phyloP scores from a whole-genome alignment of 306 rosid genomes.

The Vigna mungo region DNA sequence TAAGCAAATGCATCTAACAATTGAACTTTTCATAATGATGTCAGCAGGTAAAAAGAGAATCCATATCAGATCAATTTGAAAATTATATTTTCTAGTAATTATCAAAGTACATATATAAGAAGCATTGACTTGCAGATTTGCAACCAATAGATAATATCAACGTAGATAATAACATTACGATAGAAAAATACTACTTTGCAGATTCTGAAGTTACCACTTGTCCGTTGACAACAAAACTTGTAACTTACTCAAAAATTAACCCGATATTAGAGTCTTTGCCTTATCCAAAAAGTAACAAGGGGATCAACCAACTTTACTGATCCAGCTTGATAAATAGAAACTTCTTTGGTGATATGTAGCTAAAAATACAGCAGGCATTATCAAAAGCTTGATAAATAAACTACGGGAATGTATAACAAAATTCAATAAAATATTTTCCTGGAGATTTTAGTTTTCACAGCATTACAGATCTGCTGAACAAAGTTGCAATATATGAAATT shows the following conservation, averaged over 20 bases:
- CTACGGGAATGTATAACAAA: background rate
- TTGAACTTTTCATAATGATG: background rate
- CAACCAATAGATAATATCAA: background rate
- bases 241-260: no score
- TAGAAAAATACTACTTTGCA: background rate
- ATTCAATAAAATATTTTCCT: background rate
- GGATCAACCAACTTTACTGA: background rate
- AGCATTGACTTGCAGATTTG: background rate
- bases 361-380: background rate
- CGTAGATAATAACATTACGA: background rate
- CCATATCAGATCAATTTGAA: background rate
- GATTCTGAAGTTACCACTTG: background rate
- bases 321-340: no score
- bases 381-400: background rate
- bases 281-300: no score
- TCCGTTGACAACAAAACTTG: background rate
- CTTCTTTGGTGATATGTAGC: background rate
- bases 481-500: background rate
- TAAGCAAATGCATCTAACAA: constrained; percentile 9
- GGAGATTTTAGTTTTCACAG: background rate
- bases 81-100: background rate
- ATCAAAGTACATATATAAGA: background rate
- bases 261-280: no score
- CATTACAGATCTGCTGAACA: constrained; percentile 10
- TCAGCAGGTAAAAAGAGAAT: no score